Conservation (phyloP, 1,284 basidiomycete species). For the Microstroma glucosiphilum region DNA sequence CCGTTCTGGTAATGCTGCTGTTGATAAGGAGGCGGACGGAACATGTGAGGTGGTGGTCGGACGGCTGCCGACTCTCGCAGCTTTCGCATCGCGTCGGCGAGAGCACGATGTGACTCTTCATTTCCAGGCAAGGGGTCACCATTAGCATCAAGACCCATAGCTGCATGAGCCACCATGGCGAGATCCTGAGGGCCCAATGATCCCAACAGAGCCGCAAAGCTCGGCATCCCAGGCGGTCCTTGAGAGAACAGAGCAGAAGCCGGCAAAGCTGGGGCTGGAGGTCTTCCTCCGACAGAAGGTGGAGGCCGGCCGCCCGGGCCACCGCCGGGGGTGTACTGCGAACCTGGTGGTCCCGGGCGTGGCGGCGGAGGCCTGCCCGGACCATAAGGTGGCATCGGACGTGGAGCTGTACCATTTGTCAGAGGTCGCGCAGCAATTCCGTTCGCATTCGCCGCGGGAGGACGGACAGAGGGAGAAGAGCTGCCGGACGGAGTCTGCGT, state of each 20-base stretch:
- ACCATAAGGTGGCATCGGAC: not conserved
- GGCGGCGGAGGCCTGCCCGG: not conserved
- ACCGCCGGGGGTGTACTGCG: not conserved
- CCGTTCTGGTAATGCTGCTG: not conserved
- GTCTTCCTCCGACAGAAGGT: not conserved
- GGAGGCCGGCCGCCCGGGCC: not conserved
- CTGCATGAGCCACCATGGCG: slow-evolving; percentile 30
- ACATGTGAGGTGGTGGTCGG: slow-evolving; percentile 7
- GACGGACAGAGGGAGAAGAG: not conserved
- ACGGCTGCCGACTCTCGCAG: slow-evolving; percentile 19
- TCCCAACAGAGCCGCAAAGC: slow-evolving; percentile 5
- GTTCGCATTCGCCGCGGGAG: not conserved
- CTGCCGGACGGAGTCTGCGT: not conserved
- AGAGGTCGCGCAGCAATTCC: not conserved
- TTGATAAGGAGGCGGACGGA: not conserved
- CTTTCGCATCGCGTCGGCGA: slow-evolving; percentile 31
- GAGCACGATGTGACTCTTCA: slow-evolving; percentile 26
- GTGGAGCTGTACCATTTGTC: not conserved
- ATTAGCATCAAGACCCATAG: slow-evolving; percentile 29
- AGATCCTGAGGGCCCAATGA: slow-evolving; percentile 22
- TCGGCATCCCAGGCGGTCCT: not conserved
- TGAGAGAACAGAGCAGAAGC: slow-evolving; percentile 2
- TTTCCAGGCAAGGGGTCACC: slow-evolving; percentile 25
- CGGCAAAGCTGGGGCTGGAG: slow-evolving; percentile 1
- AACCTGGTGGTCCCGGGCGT: not conserved